Evolutionary conservation across 176 grass and related monocot species (phyloP), one percentile per base, ranked within the genome.

Genomic region (Oryza meridionalis): DNA sequence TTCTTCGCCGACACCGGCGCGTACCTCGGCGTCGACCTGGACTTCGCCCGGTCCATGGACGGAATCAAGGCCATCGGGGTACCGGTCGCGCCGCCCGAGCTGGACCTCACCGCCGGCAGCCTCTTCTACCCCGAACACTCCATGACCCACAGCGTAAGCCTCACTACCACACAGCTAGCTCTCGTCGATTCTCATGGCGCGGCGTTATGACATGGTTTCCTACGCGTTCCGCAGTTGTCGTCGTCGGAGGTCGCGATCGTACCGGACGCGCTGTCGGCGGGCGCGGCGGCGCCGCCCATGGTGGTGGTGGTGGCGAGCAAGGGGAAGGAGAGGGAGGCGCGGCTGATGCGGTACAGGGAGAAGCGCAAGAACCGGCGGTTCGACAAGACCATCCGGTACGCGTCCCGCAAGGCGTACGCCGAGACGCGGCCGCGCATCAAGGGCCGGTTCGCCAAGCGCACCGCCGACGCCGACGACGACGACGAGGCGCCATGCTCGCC

Each of bases 301-400:
- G 45, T 59, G 58, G 21, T 38, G 35, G 49, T 76, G 80, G 70
- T 68, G 24, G 84, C 53, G 26, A 84, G 81, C 80, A 84, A 32
- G 65, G 89, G 90, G 11, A 73, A 64, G 74, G 87, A 97, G 32
- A 76, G 94, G 83, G 85, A 90, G 80, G 94, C 94, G 44, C 88
- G 83, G 40, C 77, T 97, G 85, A 94, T 97, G 92, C 87, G 94
- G 76, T 97, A 97, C 90, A 77, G 92, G 2, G 90, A 94, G 82
- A 97, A 97, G 85, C 85, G 94, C 70, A 97, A 94, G 91, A 92
- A 67, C 85, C 91, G 92, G 16, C 69, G 89, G 15, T 97, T 97
- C 75, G 27, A 92, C 51, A 97, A 97, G 90, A 97, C 92, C 75
- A 94, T 97, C 80, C 84, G 94, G 31, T 97, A 97, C 71, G 92